phyloP scores from a whole-genome alignment of 2,329 filamentous ascomycete species.

The Exophiala viscosa region DNA sequence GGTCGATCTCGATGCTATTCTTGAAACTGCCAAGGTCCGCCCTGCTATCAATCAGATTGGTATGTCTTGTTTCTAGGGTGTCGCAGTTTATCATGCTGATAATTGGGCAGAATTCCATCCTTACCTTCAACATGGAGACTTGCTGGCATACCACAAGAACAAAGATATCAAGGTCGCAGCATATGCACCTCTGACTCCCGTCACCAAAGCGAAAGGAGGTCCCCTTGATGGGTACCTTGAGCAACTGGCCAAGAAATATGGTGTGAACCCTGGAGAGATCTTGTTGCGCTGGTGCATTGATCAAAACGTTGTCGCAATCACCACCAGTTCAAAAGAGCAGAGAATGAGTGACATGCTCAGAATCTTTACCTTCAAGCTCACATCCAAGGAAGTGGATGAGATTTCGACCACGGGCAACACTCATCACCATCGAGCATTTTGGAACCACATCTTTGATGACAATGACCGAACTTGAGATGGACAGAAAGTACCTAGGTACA shows the following conservation, averaged over 20 bases:
- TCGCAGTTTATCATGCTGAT: no score
- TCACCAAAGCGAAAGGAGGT: slow-evolving; percentile 53
- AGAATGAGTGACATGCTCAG: slow-evolving; percentile 57
- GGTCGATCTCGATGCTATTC: slow-evolving; percentile 52
- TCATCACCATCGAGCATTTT: slow-evolving; percentile 53
- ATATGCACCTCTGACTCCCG: slow-evolving; percentile 46
- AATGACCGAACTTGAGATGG: slow-evolving; percentile 36
- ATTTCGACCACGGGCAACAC: slow-evolving; percentile 48
- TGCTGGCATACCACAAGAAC: slow-evolving; percentile 40
- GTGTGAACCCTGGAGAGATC: slow-evolving; percentile 55
- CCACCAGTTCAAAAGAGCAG: slow-evolving; percentile 59
- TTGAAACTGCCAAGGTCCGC: slow-evolving; percentile 40
- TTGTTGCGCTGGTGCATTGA: slow-evolving; percentile 59
- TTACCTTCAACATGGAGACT: slow-evolving; percentile 45
- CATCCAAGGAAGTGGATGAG: slow-evolving; percentile 54
- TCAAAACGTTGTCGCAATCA: slow-evolving; percentile 57
- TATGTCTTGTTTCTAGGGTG: no score
- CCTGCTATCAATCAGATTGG: slow-evolving; percentile 42
- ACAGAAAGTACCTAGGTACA: neutral
- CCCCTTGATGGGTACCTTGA: slow-evolving; percentile 53
- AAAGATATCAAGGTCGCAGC: slow-evolving; percentile 42
- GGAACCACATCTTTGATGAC: slow-evolving; percentile 46
- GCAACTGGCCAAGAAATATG: slow-evolving; percentile 58
- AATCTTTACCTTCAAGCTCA: slow-evolving; percentile 55
- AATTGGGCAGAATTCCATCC: slow-evolving; percentile 39